These are phyloP conservation scores for Silene coronaria DNA, from an alignment of 179 eudicot species.

Conservation along the genomic window DNA sequence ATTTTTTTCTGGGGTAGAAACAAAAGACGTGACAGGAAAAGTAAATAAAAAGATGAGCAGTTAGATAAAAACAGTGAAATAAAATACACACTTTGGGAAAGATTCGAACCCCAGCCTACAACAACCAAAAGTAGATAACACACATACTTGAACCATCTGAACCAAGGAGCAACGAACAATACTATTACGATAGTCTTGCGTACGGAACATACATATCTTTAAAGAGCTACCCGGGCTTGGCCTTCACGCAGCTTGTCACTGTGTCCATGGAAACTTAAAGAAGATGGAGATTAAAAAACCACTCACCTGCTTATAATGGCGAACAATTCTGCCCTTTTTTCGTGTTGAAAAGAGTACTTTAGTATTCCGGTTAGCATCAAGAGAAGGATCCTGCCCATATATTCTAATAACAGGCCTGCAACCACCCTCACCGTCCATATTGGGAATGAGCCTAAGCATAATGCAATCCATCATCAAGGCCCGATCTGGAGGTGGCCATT, in stretches of 20 bases:
- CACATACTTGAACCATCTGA: too few species aligned
- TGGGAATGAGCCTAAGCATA: slow-evolving; percentile 59
- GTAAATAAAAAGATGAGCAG: neutral
- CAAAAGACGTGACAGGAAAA: neutral
- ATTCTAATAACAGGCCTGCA: slow-evolving; percentile 68
- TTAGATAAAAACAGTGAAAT: too few species aligned
- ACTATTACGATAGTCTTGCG: too few species aligned
- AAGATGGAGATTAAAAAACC: neutral
- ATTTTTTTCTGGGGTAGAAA: too few species aligned
- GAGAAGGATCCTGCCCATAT: slow-evolving; percentile 61
- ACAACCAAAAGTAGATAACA: too few species aligned
- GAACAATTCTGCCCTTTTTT: slow-evolving; percentile 46
- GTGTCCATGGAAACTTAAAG: neutral
- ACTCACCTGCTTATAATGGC: slow-evolving; percentile 66
- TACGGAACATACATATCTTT: too few species aligned
- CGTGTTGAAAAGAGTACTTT: slow-evolving; percentile 56
- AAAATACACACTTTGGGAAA: too few species aligned
- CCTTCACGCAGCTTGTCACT: too few species aligned
- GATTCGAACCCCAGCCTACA: too few species aligned
- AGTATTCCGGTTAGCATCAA: slow-evolving; percentile 39
- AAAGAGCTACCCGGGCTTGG: too few species aligned
- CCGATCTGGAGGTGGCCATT: slow-evolving; percentile 70
- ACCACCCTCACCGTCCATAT: slow-evolving; percentile 65
- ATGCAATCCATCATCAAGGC: slow-evolving; percentile 62
- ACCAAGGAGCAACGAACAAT: too few species aligned